These are phyloP conservation scores for Lentinula raphanica DNA, from an alignment of 768 basidiomycete species.

Conservation along the genomic window DNA sequence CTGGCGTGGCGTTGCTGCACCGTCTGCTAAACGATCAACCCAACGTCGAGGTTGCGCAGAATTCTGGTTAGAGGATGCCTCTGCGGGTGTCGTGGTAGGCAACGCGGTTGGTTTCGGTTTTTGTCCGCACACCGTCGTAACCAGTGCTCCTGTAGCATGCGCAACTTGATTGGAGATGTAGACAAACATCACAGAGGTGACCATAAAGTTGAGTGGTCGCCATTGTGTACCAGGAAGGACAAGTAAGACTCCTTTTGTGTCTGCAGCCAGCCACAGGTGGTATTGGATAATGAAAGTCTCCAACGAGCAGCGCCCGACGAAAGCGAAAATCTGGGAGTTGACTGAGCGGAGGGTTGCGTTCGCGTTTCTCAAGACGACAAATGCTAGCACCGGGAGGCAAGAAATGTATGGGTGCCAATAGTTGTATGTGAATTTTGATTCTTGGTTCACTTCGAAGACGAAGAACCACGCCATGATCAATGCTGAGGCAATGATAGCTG, in stretches of 20 bases:
- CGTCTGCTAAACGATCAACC: conserved; percentile 36
- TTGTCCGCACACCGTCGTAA: conserved; percentile 48
- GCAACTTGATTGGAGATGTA: conserved; percentile 76
- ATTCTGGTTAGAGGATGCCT: not conserved
- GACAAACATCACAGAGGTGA: conserved; percentile 75
- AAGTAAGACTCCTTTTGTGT: conserved; percentile 76
- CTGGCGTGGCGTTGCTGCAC: conserved; percentile 10
- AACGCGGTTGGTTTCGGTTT: conserved; percentile 5
- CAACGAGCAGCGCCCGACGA: conserved; percentile 81
- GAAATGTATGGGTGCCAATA: conserved; percentile 80
- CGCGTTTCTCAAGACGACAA: conserved; percentile 72
- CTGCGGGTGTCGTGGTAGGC: not conserved
- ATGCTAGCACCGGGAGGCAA: conserved; percentile 73
- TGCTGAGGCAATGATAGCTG: conserved; percentile 43
- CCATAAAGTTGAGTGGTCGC: conserved; percentile 71
- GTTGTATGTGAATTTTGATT: conserved; percentile 84
- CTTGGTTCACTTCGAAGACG: conserved; percentile 70
- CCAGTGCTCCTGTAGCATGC: conserved; percentile 68
- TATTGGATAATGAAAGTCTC: conserved; percentile 92
- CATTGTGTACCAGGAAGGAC: conserved; percentile 70
- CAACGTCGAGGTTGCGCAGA: conserved; percentile 25
- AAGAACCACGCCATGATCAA: conserved; percentile 72
- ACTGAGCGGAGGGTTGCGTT: conserved; percentile 64
- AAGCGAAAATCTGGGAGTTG: conserved; percentile 66
- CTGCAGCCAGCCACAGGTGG: conserved; percentile 81